Evolutionary conservation across 2,329 filamentous ascomycete genomes (phyloP), one percentile per base, ranked within the genome.

Genomic region (Botrytis byssoidea): DNA sequence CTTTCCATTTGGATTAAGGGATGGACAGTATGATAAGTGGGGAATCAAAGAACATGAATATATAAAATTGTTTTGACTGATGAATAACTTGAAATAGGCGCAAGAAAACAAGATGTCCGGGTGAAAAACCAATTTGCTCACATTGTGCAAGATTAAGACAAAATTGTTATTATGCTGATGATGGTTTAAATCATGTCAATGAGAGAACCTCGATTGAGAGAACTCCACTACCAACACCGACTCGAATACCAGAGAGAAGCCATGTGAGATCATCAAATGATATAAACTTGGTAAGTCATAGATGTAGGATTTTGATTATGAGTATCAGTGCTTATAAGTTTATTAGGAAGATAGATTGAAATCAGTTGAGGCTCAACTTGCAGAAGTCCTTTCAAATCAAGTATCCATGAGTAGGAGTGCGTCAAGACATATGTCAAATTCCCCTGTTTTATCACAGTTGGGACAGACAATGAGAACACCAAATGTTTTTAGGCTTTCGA

Each of bases 91-190:
- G 22, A 37, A 57, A 29, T 32, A 87, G 85, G 73, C 83, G 85
- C 60, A 87, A 87, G 78, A 87, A 87, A 77, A 83, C 85, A 44
- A 83, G 83, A 79, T 87, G 86, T 74, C 85, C 85, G 1, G 86
- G 86, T 14, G 85, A 87, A 76, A 83, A 84, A 73, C 86, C 86
- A 0, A 76, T 81, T 0, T 87, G 86, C 77, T 86, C 85, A 2
- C 82, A 85, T 70, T 87, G 86, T 79, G 81, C 83, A 46, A 83
- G 86, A n/a, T 80, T 87, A 44, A 82, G 83, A 8, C 85, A 87
- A 77, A 78, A 78, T 74, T 87, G 86, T 74, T 79, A 82, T 22
- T 87, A 87, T 77, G 82, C 82, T 12, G 81, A 82, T 60, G 79
- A 79, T 32, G 71, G 72, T 44, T 35, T 63, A 29, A 61, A 40